These are phyloP conservation scores for Pseudonitzschia multiseries DNA, from an alignment of 108 stramenopile genomes.

Conservation along the genomic window DNA sequence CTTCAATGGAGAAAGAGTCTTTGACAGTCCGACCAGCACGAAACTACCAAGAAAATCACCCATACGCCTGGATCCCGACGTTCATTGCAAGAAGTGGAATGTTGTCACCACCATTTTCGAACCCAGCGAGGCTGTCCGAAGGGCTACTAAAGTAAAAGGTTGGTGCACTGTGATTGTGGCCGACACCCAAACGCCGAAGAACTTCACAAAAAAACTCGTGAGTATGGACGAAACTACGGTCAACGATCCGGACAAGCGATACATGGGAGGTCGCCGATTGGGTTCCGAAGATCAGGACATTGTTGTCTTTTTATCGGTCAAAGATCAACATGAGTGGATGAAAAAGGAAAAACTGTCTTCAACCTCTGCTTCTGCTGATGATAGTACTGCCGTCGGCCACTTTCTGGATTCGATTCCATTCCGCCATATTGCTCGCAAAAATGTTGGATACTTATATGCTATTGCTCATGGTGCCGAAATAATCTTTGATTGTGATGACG, in stretches of 20 bases:
- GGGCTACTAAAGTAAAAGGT: slow-evolving; percentile 16
- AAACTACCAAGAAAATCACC: no score
- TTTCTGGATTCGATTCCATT: slow-evolving; percentile 1
- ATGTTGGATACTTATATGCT: slow-evolving; percentile 63
- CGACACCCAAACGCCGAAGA: slow-evolving; percentile 42
- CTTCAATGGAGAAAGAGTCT: no score
- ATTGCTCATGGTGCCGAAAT: slow-evolving; percentile 46
- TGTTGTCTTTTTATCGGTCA: no score
- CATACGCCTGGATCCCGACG: background rate
- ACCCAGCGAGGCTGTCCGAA: slow-evolving; percentile 36
- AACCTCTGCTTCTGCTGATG: no score
- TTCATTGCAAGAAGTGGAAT: slow-evolving; percentile 25
- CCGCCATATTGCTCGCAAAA: slow-evolving; percentile 61
- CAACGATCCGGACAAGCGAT: no score
- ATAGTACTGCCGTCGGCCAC: no score
- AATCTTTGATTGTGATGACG: slow-evolving; percentile 67
- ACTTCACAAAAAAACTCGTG: background rate
- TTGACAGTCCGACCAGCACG: no score
- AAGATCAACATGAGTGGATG: no score
- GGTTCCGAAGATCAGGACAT: no score
- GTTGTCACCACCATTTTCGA: slow-evolving; percentile 60
- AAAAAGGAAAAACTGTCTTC: no score
- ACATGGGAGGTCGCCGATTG: no score
- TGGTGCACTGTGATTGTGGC: slow-evolving; percentile 72
- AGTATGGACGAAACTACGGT: no score